phyloP scores from a whole-genome alignment of 371 early-diverging fungal genomes.

The Mortierella sp. region DNA sequence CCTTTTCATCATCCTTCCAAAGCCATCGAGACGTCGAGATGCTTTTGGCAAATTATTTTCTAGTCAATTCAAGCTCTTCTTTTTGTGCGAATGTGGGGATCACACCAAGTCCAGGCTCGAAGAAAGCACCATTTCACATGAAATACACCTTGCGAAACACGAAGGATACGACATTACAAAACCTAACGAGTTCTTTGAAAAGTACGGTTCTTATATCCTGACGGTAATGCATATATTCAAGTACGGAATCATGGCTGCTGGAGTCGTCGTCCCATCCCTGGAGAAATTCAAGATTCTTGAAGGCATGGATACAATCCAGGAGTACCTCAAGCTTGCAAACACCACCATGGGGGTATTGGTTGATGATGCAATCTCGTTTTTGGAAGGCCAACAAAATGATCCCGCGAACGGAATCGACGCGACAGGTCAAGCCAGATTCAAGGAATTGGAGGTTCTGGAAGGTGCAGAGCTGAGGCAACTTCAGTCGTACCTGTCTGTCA shows the following conservation, averaged over 20 bases:
- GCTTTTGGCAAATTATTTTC: not conserved
- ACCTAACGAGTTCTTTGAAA: constrained; percentile 26
- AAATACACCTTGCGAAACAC: constrained; percentile 21
- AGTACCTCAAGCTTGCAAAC: not conserved
- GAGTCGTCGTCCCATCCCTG: constrained; percentile 5
- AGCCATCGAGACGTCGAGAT: not conserved
- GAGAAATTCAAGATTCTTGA: not conserved
- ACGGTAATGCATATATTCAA: not conserved
- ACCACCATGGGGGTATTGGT: no score
- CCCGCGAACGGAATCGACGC: not conserved
- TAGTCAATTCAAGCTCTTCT: constrained; percentile 11
- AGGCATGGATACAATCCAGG: constrained; percentile 4
- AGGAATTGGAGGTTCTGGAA: not conserved
- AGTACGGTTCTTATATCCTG: not conserved
- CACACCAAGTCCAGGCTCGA: constrained; percentile 28
- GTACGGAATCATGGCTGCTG: constrained; percentile 1
- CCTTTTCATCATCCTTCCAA: not conserved
- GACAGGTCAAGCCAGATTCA: not conserved
- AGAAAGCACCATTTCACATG: not conserved
- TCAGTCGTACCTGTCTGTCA: not conserved
- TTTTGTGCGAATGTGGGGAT: constrained; percentile 29
- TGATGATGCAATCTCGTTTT: no score
- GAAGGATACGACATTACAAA: constrained; percentile 18
- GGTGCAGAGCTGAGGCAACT: constrained; percentile 10
- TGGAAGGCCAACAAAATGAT: no score